phyloP scores from a whole-genome alignment of 305 asterid genomes.

The Fraxinus velutina region DNA sequence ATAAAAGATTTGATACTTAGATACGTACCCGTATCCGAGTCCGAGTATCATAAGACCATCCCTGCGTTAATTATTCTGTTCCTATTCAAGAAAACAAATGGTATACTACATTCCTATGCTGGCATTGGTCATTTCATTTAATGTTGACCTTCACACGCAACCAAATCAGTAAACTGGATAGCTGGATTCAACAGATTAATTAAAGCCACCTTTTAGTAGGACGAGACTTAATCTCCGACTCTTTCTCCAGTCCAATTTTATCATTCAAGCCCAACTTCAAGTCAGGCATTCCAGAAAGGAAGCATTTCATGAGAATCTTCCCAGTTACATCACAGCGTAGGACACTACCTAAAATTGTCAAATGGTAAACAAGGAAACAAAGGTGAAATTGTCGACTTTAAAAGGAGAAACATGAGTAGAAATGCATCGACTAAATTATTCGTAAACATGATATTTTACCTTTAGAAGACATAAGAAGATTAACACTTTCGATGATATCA shows the following conservation, averaged over 20 bases:
- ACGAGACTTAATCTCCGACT: slow-evolving; percentile 91
- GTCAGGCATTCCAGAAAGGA: slow-evolving; percentile 99
- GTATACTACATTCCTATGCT: background rate
- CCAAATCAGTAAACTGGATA: slow-evolving; percentile 13
- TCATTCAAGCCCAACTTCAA: slow-evolving; percentile 96
- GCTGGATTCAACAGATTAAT: slow-evolving; percentile 14
- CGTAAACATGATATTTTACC: slow-evolving; percentile 38
- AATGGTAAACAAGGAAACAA: slow-evolving; percentile 12
- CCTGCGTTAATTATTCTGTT: background rate
- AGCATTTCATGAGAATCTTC: slow-evolving; percentile 93
- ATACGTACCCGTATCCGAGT: background rate
- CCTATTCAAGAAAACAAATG: slow-evolving; percentile 3
- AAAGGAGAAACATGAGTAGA: slow-evolving; percentile 13
- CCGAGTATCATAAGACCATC: background rate
- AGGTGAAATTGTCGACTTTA: background rate
- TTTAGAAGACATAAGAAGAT: slow-evolving; percentile 97
- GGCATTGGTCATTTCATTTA: background rate
- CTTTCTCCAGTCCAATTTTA: slow-evolving; percentile 97
- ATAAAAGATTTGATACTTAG: background rate
- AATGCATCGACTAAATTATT: background rate
- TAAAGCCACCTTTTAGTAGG: slow-evolving; percentile 77
- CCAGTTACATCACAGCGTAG: slow-evolving; percentile 97
- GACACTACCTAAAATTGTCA: slow-evolving; percentile 66
- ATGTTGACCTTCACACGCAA: background rate
- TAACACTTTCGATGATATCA: slow-evolving; percentile 97